A percentile compares a stretch with the other conserved stretches of the same genome.
Evolutionary conservation across 129 eudicot genomes (phyloP).

Genomic region (Artemisia argyi): DNA sequence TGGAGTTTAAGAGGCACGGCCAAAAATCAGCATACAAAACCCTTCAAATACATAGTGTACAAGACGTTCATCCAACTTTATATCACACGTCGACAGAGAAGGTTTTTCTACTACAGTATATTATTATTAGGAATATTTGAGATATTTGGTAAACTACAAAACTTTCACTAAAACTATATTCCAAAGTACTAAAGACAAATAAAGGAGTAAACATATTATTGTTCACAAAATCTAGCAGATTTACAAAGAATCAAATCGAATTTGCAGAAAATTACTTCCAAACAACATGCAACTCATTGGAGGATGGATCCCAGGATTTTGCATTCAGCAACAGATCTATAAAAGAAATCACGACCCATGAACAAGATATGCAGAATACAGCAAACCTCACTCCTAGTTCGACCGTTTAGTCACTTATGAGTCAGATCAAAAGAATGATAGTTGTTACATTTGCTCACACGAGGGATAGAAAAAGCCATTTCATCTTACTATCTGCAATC

Average conservation of each 20-base stretch:
- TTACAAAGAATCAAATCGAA: background rate
- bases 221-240: no score
- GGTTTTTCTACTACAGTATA: background rate
- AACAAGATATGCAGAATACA: background rate
- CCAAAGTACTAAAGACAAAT: background rate
- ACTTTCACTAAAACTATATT: conserved; percentile 11
- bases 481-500: conserved; percentile 13
- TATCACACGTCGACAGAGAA: background rate
- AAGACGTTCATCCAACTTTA: background rate
- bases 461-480: conserved; percentile 1
- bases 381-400: conserved; percentile 4
- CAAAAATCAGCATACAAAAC: no score
- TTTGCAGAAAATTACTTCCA: conserved; percentile 4
- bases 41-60: no score
- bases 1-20: no score
- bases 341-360: background rate
- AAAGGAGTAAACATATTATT: no score
- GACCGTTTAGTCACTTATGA: conserved; percentile 20
- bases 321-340: conserved; percentile 19
- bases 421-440: conserved; percentile 9
- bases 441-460: conserved; percentile 7
- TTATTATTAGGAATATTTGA: background rate
- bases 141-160: background rate
- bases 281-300: conserved; percentile 20
- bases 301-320: conserved; percentile 15